Base-by-base conservation (phyloP, 768 basidiomycete species). In the Leccinum disarticulatum region DNA sequence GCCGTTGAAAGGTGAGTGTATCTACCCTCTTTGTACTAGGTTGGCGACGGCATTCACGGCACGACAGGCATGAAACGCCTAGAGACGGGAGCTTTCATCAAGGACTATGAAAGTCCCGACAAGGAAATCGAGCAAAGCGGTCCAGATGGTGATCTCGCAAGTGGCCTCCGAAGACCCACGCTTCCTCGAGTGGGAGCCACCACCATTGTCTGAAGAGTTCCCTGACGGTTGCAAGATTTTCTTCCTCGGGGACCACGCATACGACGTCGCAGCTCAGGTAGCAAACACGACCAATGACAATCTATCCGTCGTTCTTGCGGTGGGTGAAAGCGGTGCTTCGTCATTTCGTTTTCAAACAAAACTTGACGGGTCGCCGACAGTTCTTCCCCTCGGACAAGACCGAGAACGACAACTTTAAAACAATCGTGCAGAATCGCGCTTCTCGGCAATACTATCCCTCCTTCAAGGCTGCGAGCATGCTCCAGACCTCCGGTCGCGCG, bases 221-320 rank as follows among this genome's bases (percentile, higher is more conserved):
- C 95, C 95, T 0, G 86, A 85, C 0, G 92, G 90, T 1, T 90
- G 86, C 72, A 92, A 89, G 70, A 91, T 98, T 30, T 97, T 99
- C 77, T 98, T 98, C 85, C 81, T 98, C 7, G 95, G 96, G 15
- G 89, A 92, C 68, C 88, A 93, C 70, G 93, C 91, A 0, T 99
- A 96, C 68, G 97, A 97, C n/a, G 88, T 92, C 3, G 93, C 96
- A 14, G 95, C 95, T 0, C 91, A 95, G 67, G 93, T 99, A 11
- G 81, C 85, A 41, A 81, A 76, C 0, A 92, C 93, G 0, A 83
- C 82, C 0, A 83, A 90, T 3, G 80, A 82, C 3, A 78, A 84
- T 1, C 75, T 98, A 13, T 88, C 93, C 10, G 90, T 98, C 52
- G 76, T 92, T 48, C 83, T 98, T 59, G 95, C 94, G n/a, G 94